Base-by-base conservation (phyloP, 2,329 filamentous ascomycete species). In the Juglanconis juglandina region DNA sequence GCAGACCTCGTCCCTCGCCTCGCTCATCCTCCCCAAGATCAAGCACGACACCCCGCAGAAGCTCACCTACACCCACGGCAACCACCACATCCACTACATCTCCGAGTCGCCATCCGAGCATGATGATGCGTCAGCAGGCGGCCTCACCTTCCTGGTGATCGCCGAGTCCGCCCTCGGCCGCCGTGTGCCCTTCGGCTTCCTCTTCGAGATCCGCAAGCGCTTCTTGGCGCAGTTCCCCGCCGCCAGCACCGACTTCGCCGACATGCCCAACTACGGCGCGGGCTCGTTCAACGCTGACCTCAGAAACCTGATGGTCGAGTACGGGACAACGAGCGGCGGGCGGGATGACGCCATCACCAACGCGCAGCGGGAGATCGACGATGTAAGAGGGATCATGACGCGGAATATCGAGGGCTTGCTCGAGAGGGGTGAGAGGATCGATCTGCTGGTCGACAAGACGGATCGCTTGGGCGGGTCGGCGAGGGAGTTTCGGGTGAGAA, bases 61-160 rank as follows among this genome's bases (percentile, higher is more conserved):
- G 77, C 86, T 96, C 66, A 98, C 94, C 58, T 97, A 96, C 79
- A 96, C 92, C 46, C 92, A 97, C 76, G 90, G 92, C 77, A 81
- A 88, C 62, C 88, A 96, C 75, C 92, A 95, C 81, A 95, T 98
- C 75, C 94, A 99, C 82, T 97, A 96, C 81, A 90, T 98, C 71
- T 86, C 93, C 70, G 90, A 95, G 71, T 87, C 92, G 0, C 88
- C 92, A 9, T 88, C 87, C 3, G 84, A 84, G 68, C 84, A 88
- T 70, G 79, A 79, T 59, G 79, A 76, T 68, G 80, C 81, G 53
- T 85, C 87, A 7, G 87, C 90, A 54, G 91, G 91, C 56, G 91
- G 92, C 1, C 84, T 99, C 44, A 96, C 92, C 51, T 99, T 95
- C 76, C 85, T 99, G 53, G 92, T 96, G 62, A 87, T 99, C 64